These are phyloP conservation scores for Suillus occidentalis DNA, from an alignment of 768 basidiomycete genomes.

Conservation along the genomic window DNA sequence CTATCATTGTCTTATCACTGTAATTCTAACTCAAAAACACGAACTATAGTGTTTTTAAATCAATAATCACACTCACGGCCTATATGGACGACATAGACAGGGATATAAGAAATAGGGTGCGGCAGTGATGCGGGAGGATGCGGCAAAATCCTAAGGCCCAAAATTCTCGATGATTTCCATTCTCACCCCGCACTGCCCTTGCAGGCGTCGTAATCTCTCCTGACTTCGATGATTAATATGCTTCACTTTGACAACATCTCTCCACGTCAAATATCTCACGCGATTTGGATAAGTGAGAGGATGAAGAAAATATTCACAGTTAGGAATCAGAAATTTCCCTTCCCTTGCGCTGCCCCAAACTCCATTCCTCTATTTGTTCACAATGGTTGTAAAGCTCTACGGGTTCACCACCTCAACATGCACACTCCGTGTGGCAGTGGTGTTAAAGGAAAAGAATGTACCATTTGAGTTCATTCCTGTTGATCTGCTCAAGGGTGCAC, in stretches of 20 bases:
- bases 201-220: background rate
- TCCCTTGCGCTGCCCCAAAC: background rate
- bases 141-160: no score
- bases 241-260: background rate
- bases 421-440: conserved; percentile 50
- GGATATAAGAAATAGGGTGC: no score
- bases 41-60: no score
- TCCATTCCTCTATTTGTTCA: background rate
- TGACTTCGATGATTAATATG: background rate
- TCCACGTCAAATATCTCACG: conserved; percentile 8
- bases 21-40: no score
- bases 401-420: conserved; percentile 37
- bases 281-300: conserved; percentile 8
- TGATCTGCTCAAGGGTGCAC: conserved; percentile 41
- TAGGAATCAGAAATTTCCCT: background rate
- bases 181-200: background rate
- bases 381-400: conserved; percentile 24
- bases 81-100: no score
- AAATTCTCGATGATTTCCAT: background rate
- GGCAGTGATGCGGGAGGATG: no score
- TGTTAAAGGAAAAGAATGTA: conserved; percentile 54
- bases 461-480: conserved; percentile 51
- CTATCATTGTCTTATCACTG: no score
- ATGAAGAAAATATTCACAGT: background rate
- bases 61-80: no score